Evolutionary conservation across 768 basidiomycete species (phyloP).

Genomic region (Lactarius akahatsu): DNA sequence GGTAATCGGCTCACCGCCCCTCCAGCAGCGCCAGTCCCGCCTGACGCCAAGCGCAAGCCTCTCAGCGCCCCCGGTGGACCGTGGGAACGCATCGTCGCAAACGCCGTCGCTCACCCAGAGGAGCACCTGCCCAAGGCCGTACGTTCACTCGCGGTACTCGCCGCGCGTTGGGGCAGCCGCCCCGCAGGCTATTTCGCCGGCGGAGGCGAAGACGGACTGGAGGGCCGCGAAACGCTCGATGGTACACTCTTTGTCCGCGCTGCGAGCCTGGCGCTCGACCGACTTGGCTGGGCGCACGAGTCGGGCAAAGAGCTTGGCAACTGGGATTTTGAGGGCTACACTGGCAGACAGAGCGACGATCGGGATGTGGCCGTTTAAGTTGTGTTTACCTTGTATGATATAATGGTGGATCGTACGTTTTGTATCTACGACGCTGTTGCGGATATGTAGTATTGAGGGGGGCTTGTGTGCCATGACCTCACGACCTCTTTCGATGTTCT

Average conservation of each 20-base stretch:
- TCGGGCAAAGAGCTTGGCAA: constrained; percentile 10
- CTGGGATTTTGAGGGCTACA: constrained; percentile 18
- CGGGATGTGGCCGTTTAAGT: not conserved
- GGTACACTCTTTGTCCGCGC: constrained; percentile 62
- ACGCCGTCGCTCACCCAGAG: constrained; percentile 55
- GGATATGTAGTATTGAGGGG: not conserved
- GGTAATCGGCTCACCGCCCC: constrained; percentile 29
- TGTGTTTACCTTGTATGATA: not conserved
- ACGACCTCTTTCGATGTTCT: no score
- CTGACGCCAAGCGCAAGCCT: constrained; percentile 7
- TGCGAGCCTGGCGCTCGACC: constrained; percentile 50
- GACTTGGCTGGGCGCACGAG: constrained; percentile 28
- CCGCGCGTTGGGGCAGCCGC: constrained; percentile 45
- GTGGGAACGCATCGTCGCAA: constrained; percentile 58
- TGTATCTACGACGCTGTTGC: not conserved
- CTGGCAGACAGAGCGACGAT: not conserved
- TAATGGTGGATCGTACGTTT: no score
- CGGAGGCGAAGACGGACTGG: constrained; percentile 35
- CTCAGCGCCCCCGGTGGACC: constrained; percentile 32
- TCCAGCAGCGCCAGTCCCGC: constrained; percentile 32
- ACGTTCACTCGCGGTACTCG: constrained; percentile 51
- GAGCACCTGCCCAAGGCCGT: constrained; percentile 55
- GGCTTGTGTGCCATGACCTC: no score
- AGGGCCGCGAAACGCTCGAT: constrained; percentile 54
- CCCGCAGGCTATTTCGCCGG: constrained; percentile 39